Evolutionary conservation across 306 rosid genomes (phyloP), one percentile per base, ranked within the genome.

Genomic region (Erythrophleum fordii): DNA sequence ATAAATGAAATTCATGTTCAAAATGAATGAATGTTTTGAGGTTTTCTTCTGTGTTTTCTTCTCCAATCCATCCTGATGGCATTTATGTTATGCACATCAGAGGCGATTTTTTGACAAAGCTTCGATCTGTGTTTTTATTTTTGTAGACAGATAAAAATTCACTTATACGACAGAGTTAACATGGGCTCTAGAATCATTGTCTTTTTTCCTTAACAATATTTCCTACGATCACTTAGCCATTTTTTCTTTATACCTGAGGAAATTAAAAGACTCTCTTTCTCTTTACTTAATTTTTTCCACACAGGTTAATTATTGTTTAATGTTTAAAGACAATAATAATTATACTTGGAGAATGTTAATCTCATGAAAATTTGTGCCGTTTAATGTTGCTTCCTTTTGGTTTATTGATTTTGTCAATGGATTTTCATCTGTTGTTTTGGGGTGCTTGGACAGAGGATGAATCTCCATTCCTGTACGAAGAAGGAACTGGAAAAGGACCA

Each of bases 401-500:
- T 44, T 29, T 18, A 11, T 52, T 53, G 56, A 59, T 44, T 53
- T 26, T 45, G 62, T n/a, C 1, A 13, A 18, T 76, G 35, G 49
- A 37, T n/a, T 67, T 31, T 28, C 11, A 5, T 67, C 2, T 25
- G 0, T 10, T 51, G 37, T 14, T 53, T 56, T 1, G 20, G 20
- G 62, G 46, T 14, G 13, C 14, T 39, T 55, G 69, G 73, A 35
- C 80, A 94, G 94, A 83, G 37, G 81, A 81, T 59, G 94, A 84
- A 68, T 65, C 41, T 66, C 51, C 79, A 35, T 92, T 76, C 70
- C 46, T 48, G 64, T 94, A 92, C 67, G 20, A 16, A 12, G 82
- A 86, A 73, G 91, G 90, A 82, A 74, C 17, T 80, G 84, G 82
- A 8, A 87, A 78, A 48, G 97, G 97, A 71, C 98, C 94, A 83